A percentile compares a stretch with the other conserved stretches of the same genome.
phyloP scores from a whole-genome alignment of 192 early-diverging fungal species.

The Geranomyces michiganensis region DNA sequence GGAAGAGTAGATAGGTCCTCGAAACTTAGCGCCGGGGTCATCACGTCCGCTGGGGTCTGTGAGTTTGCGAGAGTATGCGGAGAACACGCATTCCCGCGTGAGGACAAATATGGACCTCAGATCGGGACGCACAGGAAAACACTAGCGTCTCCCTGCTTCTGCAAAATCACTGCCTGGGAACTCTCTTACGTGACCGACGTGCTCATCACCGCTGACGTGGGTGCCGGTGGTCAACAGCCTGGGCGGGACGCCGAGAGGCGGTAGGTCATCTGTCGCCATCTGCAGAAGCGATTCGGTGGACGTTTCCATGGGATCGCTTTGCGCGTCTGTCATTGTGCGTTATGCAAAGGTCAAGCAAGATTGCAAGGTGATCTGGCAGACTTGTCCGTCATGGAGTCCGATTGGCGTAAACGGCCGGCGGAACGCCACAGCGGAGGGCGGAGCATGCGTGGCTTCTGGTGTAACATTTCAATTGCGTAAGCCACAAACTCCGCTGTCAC shows the following conservation, averaged over 20 bases:
- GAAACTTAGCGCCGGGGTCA: conserved; percentile 24
- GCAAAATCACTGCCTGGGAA: no score
- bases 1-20: conserved; percentile 14
- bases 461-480: no score
- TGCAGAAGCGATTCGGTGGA: conserved; percentile 1
- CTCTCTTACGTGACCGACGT: conserved; percentile 19
- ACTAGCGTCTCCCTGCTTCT: background rate
- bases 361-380: no score
- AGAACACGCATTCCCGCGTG: background rate
- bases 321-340: conserved; percentile 8
- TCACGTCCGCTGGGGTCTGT: conserved; percentile 23
- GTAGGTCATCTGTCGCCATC: conserved; percentile 16
- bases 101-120: background rate
- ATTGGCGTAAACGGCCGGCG: no score
- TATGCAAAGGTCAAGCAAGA: no score
- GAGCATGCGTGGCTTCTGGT: no score
- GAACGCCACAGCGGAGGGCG: no score
- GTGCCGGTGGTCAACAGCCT: conserved; percentile 14
- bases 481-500: no score
- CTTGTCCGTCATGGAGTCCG: no score
- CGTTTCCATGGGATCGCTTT: conserved; percentile 6
- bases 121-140: background rate
- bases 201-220: conserved; percentile 1
- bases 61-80: background rate
- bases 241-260: background rate